Conservation (phyloP, 2,329 filamentous ascomycete species). For the Colletotrichum theobromicola region DNA sequence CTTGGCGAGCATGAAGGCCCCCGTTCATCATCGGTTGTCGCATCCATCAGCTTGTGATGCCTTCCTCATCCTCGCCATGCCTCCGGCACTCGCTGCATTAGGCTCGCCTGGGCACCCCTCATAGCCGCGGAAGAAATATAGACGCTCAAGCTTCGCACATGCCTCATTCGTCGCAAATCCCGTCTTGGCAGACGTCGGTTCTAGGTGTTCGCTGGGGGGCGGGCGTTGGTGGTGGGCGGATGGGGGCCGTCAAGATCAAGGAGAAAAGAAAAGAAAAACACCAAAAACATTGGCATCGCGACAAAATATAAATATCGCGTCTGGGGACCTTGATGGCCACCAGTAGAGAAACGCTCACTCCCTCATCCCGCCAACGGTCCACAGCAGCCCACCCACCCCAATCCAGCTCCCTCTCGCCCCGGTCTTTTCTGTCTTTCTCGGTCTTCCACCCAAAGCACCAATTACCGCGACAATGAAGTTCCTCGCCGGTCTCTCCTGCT, state of each 20-base stretch:
- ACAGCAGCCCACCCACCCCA: background rate
- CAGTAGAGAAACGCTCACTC: background rate
- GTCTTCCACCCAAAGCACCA: background rate
- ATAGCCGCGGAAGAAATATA: background rate
- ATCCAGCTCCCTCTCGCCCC: background rate
- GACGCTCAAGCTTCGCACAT: background rate
- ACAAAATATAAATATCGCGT: background rate
- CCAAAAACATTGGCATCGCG: background rate
- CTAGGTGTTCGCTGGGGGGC: background rate
- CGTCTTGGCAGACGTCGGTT: background rate
- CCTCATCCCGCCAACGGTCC: background rate
- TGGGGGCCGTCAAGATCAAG: too few species aligned
- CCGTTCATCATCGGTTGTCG: background rate
- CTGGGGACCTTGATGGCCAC: background rate
- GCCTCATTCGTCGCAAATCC: background rate
- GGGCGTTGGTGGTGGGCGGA: background rate
- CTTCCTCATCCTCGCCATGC: background rate
- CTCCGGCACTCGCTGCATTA: background rate
- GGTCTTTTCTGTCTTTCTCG: background rate
- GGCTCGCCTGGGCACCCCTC: background rate
- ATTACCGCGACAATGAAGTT: conserved; percentile 45
- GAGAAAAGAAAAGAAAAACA: background rate
- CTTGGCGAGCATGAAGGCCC: background rate
- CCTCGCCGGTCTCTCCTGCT: conserved; percentile 35
- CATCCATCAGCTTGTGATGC: background rate